Conservation (phyloP, 495 filamentous ascomycete species). For the Aspergillus ostianus region DNA sequence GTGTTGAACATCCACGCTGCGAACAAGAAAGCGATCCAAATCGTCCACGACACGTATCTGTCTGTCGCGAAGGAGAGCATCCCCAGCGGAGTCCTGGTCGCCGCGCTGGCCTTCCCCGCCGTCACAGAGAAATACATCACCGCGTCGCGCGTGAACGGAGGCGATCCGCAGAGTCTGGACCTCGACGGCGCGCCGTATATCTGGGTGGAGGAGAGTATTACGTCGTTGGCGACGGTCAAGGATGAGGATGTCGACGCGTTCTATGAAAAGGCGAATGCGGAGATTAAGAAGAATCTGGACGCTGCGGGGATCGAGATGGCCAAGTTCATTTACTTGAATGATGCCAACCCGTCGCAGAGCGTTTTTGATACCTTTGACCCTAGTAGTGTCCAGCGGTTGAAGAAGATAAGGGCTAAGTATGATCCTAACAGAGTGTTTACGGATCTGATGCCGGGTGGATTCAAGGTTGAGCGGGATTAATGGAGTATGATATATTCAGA, state of each 20-base stretch:
- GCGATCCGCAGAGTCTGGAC: slow-evolving; percentile 45
- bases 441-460: slow-evolving; percentile 12
- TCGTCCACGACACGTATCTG: slow-evolving; percentile 9
- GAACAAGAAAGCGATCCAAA: slow-evolving; percentile 6
- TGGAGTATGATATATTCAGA: too few species aligned
- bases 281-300: slow-evolving; percentile 7
- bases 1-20: slow-evolving; percentile 9
- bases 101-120: slow-evolving; percentile 6
- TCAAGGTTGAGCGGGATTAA: slow-evolving; percentile 1
- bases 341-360: slow-evolving; percentile 20
- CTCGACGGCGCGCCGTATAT: slow-evolving; percentile 31
- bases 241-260: slow-evolving; percentile 19
- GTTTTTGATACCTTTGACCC: slow-evolving; percentile 30
- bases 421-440: slow-evolving; percentile 29
- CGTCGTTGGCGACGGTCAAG: slow-evolving; percentile 11
- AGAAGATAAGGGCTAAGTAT: slow-evolving; percentile 21
- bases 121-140: slow-evolving; percentile 7
- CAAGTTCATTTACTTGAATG: slow-evolving; percentile 52
- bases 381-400: slow-evolving; percentile 24
- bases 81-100: slow-evolving; percentile 4
- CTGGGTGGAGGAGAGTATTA: slow-evolving; percentile 20
- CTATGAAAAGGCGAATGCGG: slow-evolving; percentile 3
- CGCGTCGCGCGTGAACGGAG: slow-evolving; percentile 28
- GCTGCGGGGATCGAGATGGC: slow-evolving; percentile 1
- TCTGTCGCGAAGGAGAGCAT: background rate